Conservation (phyloP, 169 alveolate species). For the Plasmodium malariae region DNA sequence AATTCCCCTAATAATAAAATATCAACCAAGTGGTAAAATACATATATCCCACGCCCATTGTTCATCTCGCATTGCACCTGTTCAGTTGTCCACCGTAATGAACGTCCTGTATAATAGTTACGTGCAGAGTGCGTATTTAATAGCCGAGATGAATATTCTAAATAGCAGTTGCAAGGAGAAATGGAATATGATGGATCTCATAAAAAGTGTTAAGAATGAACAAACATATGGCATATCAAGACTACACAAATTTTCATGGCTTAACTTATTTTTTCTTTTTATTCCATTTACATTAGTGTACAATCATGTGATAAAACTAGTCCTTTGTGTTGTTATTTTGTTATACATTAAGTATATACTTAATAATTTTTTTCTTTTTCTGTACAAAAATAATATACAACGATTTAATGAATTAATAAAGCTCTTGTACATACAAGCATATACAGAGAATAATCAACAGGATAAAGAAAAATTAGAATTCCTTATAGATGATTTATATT, state of each 20-base stretch:
- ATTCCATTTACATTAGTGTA: slow-evolving; percentile 9
- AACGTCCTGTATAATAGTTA: not conserved
- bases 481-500: slow-evolving; percentile 12
- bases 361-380: slow-evolving; percentile 4
- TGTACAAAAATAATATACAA: slow-evolving; percentile 15
- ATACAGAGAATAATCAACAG: not conserved
- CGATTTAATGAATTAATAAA: slow-evolving; percentile 16
- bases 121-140: not conserved
- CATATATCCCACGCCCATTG: too few species aligned
- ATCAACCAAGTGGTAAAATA: too few species aligned
- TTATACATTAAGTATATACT: slow-evolving; percentile 5
- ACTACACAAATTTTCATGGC: not conserved
- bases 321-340: slow-evolving; percentile 3
- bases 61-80: too few species aligned
- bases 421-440: slow-evolving; percentile 3
- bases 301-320: not conserved
- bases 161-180: not conserved
- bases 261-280: not conserved
- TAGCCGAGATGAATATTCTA: not conserved
- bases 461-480: not conserved
- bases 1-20: too few species aligned
- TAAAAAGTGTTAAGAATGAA: not conserved
- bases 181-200: not conserved
- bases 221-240: not conserved
- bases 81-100: not conserved